Base-by-base conservation (phyloP, 2,329 filamentous ascomycete species). In the Cyclaneusma minus region DNA sequence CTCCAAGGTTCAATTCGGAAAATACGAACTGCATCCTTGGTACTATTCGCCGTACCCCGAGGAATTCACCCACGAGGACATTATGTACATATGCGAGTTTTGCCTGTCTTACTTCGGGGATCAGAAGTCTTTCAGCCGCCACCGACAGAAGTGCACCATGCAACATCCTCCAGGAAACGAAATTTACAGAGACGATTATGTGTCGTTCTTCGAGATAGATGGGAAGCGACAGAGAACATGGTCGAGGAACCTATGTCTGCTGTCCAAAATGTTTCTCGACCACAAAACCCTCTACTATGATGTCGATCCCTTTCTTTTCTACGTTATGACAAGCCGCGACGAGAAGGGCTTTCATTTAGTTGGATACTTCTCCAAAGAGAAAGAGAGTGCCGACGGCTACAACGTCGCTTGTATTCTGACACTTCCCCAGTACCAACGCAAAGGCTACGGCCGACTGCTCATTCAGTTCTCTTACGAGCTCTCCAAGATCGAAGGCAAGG, bases 301-400 rank as follows among this genome's bases (percentile, higher is more conserved):
- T 42, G 89, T 98, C n/a, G 89, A 98, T 37, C 89, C 89, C 0
- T 98, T 98, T 48, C 57, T 98, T 18, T 98, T 98, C 58, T 98
- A 98, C 54, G 87, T 93, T 50, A 94, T 98, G 87, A 82, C 82
- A 14, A 77, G 75, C 21, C 73, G 80, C 39, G 81, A 85, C 36
- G 83, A 92, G 25, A 76, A 84, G 41, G 89, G 89, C 9, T 89
- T 79, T 43, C 89, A 95, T 45, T 68, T 98, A 25, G 81, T 98
- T n/a, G 89, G 89, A n/a, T 98, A 94, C 48, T 98, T 98, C 52
- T 92, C 81, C 29, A 98, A 98, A 49, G 89, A 98, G 51, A 98
- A 98, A 41, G 89, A 98, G 52, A 87, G 79, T 20, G 84, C 84
- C 0, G 91, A 98, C 43, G 83, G 81, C 16, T 98, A 95, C 64